These are phyloP conservation scores for Xylaria sp. DNA, from an alignment of 2,329 filamentous ascomycete species.

Conservation along the genomic window DNA sequence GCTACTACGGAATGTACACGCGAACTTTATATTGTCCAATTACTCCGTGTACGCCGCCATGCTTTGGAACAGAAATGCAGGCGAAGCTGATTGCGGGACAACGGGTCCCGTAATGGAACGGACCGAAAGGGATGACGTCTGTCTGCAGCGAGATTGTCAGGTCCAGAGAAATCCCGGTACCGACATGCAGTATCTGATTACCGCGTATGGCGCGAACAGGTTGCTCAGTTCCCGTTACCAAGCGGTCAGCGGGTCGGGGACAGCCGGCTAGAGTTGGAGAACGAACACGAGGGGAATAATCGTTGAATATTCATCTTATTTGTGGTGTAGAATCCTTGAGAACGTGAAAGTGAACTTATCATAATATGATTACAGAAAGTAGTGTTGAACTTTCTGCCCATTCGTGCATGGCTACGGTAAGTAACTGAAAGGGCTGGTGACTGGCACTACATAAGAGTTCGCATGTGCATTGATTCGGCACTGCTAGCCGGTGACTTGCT, in stretches of 20 bases:
- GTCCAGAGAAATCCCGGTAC: slow-evolving; percentile 30
- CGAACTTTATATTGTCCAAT: slow-evolving; percentile 6
- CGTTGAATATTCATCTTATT: neutral
- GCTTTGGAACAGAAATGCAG: neutral
- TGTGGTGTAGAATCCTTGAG: neutral
- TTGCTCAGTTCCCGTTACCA: neutral
- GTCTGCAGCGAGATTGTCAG: slow-evolving; percentile 20
- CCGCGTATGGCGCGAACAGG: slow-evolving; percentile 1
- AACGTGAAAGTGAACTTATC: neutral
- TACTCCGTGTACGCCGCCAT: slow-evolving; percentile 9
- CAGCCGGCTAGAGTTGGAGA: slow-evolving; percentile 10
- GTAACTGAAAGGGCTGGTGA: neutral
- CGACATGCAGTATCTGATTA: slow-evolving; percentile 12
- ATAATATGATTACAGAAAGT: neutral
- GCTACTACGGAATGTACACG: neutral
- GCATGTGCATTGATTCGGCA: slow-evolving; percentile 2
- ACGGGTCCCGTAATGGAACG: slow-evolving; percentile 22
- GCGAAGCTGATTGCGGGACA: slow-evolving; percentile 20
- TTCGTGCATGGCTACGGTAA: neutral
- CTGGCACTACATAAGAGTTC: neutral
- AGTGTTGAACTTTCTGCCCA: neutral
- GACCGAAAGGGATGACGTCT: slow-evolving; percentile 41
- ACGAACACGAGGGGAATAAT: slow-evolving; percentile 14
- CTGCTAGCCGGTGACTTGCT: slow-evolving; percentile 46
- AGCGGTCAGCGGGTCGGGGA: slow-evolving; percentile 2